Percentiles rank a stretch among this genome's conserved stretches.
Conservation (phyloP, 1,284 basidiomycete species). For the Prillingera fragicola region DNA sequence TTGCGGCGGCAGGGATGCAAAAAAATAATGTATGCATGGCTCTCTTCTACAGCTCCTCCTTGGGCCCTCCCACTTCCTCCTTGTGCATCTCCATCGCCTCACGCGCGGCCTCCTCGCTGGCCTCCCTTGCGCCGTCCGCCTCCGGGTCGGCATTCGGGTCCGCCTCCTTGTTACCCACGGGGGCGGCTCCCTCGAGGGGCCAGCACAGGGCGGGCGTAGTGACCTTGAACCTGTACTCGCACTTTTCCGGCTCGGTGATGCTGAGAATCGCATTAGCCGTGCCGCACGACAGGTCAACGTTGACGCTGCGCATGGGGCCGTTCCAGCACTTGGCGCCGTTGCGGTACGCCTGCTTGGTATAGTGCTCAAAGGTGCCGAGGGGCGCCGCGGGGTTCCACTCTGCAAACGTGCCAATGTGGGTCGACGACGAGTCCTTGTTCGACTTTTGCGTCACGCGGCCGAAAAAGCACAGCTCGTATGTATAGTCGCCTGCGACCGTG, state of each 20-base stretch:
- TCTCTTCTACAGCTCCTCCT: slow-evolving; percentile 33
- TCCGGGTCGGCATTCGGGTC: neutral
- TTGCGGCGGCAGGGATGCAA: neutral
- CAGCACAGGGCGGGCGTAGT: slow-evolving; percentile 85
- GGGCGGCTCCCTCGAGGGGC: slow-evolving; percentile 47
- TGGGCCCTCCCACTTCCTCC: slow-evolving; percentile 13
- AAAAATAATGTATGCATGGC: slow-evolving; percentile 3
- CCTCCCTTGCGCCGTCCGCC: neutral
- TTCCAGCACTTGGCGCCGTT: slow-evolving; percentile 90
- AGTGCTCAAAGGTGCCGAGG: slow-evolving; percentile 63
- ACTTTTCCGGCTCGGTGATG: slow-evolving; percentile 90
- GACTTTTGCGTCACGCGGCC: slow-evolving; percentile 81
- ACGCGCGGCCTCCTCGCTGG: too few species aligned
- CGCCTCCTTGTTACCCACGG: neutral
- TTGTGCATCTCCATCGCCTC: slow-evolving; percentile 12
- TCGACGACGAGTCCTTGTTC: slow-evolving; percentile 69
- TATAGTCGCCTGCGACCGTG: slow-evolving; percentile 85
- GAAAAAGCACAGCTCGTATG: slow-evolving; percentile 95
- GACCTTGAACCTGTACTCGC: slow-evolving; percentile 85
- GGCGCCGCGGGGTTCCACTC: slow-evolving; percentile 65
- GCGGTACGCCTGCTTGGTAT: slow-evolving; percentile 73
- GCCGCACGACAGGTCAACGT: slow-evolving; percentile 80
- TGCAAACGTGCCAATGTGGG: slow-evolving; percentile 75
- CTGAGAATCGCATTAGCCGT: slow-evolving; percentile 75
- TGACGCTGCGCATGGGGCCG: slow-evolving; percentile 63